Base-by-base conservation (phyloP, 805 yeast genomes). In the Metschnikowia peoriensis region DNA sequence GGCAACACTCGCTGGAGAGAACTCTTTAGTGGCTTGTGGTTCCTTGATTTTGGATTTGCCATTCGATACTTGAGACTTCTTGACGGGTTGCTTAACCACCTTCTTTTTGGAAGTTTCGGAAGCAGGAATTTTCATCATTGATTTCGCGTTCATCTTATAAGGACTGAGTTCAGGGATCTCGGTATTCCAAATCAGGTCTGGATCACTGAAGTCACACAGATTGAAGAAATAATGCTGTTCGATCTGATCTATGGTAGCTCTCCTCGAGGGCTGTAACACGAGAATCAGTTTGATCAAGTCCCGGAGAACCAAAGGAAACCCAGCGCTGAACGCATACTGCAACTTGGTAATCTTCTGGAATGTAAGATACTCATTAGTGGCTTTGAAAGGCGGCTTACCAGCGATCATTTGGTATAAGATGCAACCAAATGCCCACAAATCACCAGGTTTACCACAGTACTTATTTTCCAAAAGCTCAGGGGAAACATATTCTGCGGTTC, bases 401-500 rank as follows among this genome's bases (percentile, higher is more conserved):
- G 85, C 85, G 55, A 82, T 79, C 85, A 82, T 79, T 60, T 82
- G 86, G 59, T 80, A 82, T 9, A 82, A 63, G 9, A 82, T 77
- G 64, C 86, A 82, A 2, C 84, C 86, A 55, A 80, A 72, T 0
- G 86, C 85, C 86, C 86, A 82, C 15, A 82, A 67, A 61, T 82
- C 86, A 22, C 83, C 81, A 0, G 83, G 77, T 56, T 80, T 81
- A 6, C 86, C 85, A 60, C 83, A 78, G 59, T 82, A 85, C 61
- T 86, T 88, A 61, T 80, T 88, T 56, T 85, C 89, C 53, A 88
- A 71, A 38, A 88, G 70, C 61, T 88, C 96, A 0, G 96, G 96
- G 0, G 92, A 85, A 7, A 88, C 92, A 61, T 87, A 87, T 60
- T 87, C 93, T 0, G 93, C 93, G 0, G 93, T 88, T 4, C 96